Base-by-base conservation (phyloP, 2,329 filamentous ascomycete genomes). In the Zymoseptoria passerinii region DNA sequence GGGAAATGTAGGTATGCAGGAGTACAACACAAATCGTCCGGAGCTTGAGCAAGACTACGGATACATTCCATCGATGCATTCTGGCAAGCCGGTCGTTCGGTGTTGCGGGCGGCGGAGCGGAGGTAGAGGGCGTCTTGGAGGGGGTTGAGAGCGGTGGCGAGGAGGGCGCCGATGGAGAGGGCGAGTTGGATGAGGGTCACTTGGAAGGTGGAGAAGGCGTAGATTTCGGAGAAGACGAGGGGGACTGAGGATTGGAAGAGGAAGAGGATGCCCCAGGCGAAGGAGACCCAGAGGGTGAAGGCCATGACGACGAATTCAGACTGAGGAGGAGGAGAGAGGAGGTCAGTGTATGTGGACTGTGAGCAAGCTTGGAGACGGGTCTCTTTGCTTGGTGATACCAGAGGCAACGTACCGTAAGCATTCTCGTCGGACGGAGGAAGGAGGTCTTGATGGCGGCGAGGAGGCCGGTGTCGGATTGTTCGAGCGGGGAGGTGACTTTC, bases 161-260 rank as follows among this genome's bases (percentile, higher is more conserved):
- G 49, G 4, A 72, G 54, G 54, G 77, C 75, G 9, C 77, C 77
- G 4, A 75, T 61, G 6, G 74, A 69, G 27, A 78, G 61, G 1
- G 76, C 73, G 10, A 66, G 65, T 57, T 78, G 76, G 3, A 77
- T 70, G 4, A 75, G 63, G 1, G 75, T 74, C 1, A 74, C 73
- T 27, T 71, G 68, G 55, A 73, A 73, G 23, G 66, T 71, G 0
- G 65, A 60, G 65, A 71, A 77, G 8, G 57, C 64, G 61, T 77
- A 77, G 1, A 73, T 59, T 0, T 53, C 58, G 2, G 62, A 56
- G 62, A 74, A 75, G 48, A 76, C 71, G 62, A 76, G 69, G 2
- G 71, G 68, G 20, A 78, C 73, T 35, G 69, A 73, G 54, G 75
- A 74, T 4, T 76, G 77, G 63, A 76, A 78, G 58, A 78, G 70